Conservation (phyloP, 139 green algal species). For the Coccomyxa sp. region DNA sequence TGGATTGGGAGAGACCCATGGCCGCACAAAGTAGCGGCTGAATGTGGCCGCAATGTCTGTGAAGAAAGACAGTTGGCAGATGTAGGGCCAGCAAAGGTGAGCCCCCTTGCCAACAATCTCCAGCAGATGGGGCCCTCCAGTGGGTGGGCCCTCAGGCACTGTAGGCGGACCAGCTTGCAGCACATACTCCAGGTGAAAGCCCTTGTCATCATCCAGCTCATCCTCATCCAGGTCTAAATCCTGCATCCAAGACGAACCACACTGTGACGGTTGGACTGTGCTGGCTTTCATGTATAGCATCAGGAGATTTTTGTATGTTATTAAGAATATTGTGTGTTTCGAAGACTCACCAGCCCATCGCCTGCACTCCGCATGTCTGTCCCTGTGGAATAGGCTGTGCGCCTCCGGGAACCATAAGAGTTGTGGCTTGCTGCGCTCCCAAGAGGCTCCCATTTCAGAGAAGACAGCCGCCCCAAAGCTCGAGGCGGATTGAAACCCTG, state of each 20-base stretch:
- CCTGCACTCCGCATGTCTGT: background rate
- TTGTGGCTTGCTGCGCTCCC: too few relatives aligned
- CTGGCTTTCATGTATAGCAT: background rate
- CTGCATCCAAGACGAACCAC: background rate
- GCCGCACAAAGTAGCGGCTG: constrained; percentile 20
- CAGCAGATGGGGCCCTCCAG: constrained; percentile 20
- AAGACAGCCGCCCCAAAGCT: too few relatives aligned
- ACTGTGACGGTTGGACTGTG: background rate
- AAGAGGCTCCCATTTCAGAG: too few relatives aligned
- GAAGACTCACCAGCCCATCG: background rate
- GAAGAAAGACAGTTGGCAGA: constrained; percentile 19
- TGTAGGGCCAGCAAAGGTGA: constrained; percentile 28
- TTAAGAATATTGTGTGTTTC: background rate
- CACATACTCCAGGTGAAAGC: constrained; percentile 29
- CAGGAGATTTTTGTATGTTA: background rate
- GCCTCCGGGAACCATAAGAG: too few relatives aligned
- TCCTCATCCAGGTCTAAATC: background rate
- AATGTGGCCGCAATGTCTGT: constrained; percentile 24
- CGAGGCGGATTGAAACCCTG: background rate
- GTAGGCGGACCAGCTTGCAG: background rate
- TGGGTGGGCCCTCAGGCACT: background rate
- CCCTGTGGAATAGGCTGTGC: too few relatives aligned
- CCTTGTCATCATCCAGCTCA: background rate
- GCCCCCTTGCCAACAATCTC: constrained; percentile 21
- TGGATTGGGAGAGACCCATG: constrained; percentile 10